Conservation (phyloP, 1,139 yeast species). For the Hansenula anomala region DNA sequence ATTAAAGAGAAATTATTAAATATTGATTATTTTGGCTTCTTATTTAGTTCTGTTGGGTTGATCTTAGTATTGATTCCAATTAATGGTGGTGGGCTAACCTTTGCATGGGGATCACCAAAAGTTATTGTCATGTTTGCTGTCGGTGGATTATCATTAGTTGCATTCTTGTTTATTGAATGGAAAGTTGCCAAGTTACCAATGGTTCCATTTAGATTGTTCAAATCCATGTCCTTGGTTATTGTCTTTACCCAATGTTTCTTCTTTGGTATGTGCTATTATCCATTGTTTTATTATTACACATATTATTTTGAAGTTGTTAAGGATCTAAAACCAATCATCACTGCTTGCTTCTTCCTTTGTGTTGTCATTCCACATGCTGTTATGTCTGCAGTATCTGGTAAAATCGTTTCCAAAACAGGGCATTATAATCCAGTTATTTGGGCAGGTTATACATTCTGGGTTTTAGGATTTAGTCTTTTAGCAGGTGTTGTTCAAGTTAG, state of each 20-base stretch:
- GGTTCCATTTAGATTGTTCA: constrained; percentile 44
- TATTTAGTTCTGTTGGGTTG: constrained; percentile 38
- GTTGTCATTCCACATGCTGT: constrained; percentile 37
- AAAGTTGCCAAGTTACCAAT: constrained; percentile 47
- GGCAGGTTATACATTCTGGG: constrained; percentile 40
- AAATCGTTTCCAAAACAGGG: constrained; percentile 35
- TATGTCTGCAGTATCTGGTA: constrained; percentile 38
- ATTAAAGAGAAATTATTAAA: constrained; percentile 28
- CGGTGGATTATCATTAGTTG: constrained; percentile 36
- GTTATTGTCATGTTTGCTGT: constrained; percentile 40
- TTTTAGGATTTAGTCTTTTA: constrained; percentile 34
- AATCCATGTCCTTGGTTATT: constrained; percentile 28
- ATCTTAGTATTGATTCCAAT: constrained; percentile 41
- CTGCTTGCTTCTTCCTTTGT: constrained; percentile 38
- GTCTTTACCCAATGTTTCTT: constrained; percentile 39
- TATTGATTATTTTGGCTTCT: constrained; percentile 45
- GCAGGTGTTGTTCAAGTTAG: constrained; percentile 26
- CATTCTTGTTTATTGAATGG: constrained; percentile 42
- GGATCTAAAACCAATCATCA: constrained; percentile 31
- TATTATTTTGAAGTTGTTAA: constrained; percentile 45
- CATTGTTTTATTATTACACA: constrained; percentile 42
- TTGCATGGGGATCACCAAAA: constrained; percentile 42
- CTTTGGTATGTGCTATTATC: constrained; percentile 43
- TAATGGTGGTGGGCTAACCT: constrained; percentile 48
- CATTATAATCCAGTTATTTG: constrained; percentile 37